Base-by-base conservation (phyloP, 2,329 filamentous ascomycete genomes). In the Torrubiellomyces zombiae region DNA sequence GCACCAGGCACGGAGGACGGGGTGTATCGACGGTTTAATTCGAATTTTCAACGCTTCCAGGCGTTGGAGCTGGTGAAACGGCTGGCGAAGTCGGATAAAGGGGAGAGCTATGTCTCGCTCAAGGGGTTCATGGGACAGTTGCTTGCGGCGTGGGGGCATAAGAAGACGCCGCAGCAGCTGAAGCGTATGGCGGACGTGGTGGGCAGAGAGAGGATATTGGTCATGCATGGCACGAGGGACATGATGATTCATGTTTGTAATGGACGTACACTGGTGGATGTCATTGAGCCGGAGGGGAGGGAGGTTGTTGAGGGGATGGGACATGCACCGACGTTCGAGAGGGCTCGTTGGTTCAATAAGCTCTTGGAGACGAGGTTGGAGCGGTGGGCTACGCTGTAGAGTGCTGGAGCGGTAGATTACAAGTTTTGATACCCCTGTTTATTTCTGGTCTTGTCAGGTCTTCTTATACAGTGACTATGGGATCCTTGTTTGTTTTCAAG, bases 31-130 rank as follows among this genome's bases (percentile, higher is more conserved):
- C 50, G 47, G 7, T 92, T 89, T 46, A 63, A 63, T 4, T 80
- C 61, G 26, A 89, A 86, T 43, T 82, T 72, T 30, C 77, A 89
- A 53, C 74, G 83, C 5, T 86, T 83, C 42, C 74, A 77, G 14
- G 82, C 83, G 0, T 70, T 75, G 36, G 81, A 92, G 49, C 49
- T 91, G 33, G 58, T 56, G 40, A 92, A 92, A 55, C 63, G 76
- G 11, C 51, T 58, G 10, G 61, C 77, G 29, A 52, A n/a, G n/a
- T n/a, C n/a, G n/a, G n/a, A n/a, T n/a, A n/a, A n/a, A n/a, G n/a
- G n/a, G n/a, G n/a, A 60, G 1, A 53, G 58, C 1, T 56, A 56
- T 5, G 86, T 82, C 45, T 67, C 65, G 4, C 60, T 58, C 23
- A 58, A 56, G 16, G 79, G 78, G 2, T 82, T 89, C 46, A 43